These are phyloP conservation scores for Fusarium mexicanum DNA, from an alignment of 2,329 filamentous ascomycete species.

Conservation along the genomic window DNA sequence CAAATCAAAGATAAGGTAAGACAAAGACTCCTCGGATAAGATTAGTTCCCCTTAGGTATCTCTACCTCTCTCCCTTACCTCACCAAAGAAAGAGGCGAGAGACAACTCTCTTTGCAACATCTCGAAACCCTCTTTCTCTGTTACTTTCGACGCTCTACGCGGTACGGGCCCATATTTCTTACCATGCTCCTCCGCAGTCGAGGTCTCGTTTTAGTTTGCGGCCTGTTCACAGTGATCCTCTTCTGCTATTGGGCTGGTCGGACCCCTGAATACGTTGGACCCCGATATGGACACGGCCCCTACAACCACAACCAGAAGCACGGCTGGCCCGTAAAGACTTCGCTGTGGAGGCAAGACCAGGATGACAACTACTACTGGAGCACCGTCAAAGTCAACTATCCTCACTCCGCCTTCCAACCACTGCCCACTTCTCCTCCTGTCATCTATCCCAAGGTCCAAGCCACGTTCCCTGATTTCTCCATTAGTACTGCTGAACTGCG, in stretches of 20 bases:
- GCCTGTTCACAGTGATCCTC: conserved; percentile 34
- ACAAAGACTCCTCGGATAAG: conserved; percentile 7
- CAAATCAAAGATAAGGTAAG: conserved; percentile 14
- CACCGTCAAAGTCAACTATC: conserved; percentile 42
- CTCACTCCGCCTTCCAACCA: conserved; percentile 40
- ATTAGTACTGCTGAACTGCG: conserved; percentile 41
- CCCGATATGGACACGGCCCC: conserved; percentile 30
- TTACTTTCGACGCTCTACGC: not conserved
- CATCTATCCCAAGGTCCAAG: conserved; percentile 48
- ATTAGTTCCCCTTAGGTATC: conserved; percentile 5
- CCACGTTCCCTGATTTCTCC: conserved; percentile 43
- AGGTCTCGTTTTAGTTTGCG: conserved; percentile 30
- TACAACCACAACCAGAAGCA: conserved; percentile 36
- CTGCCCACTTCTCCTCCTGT: conserved; percentile 45
- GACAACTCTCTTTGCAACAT: not conserved
- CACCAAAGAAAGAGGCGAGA: not conserved
- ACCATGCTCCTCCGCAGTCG: conserved; percentile 38
- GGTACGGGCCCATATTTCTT: conserved; percentile 13
- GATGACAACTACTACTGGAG: conserved; percentile 45
- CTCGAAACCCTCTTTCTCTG: not conserved
- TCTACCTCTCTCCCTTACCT: not conserved
- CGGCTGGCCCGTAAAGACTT: conserved; percentile 34
- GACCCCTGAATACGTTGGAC: conserved; percentile 23
- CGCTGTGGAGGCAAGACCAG: conserved; percentile 35
- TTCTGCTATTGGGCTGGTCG: conserved; percentile 34